phyloP scores from a whole-genome alignment of 805 yeast genomes.

The Suhomyces prunicola region DNA sequence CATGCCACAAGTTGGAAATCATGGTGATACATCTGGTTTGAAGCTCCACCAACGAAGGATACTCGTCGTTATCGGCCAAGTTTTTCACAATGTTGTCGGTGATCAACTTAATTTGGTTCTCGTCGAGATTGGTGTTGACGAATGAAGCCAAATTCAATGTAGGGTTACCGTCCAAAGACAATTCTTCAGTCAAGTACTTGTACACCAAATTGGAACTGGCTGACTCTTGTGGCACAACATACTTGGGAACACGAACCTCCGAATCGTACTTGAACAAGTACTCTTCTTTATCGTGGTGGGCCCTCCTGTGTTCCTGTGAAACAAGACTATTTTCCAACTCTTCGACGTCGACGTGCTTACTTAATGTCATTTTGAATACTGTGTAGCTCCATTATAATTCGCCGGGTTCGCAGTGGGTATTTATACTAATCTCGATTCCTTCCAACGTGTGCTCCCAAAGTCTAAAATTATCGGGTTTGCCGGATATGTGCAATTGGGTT shows the following conservation, averaged over 20 bases:
- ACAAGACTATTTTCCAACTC: conserved; percentile 35
- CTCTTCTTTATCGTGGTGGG: conserved; percentile 24
- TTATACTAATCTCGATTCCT: not conserved
- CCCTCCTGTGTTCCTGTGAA: conserved; percentile 16
- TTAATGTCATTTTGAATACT: conserved; percentile 36
- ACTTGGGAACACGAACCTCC: conserved; percentile 48
- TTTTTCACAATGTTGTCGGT: conserved; percentile 77
- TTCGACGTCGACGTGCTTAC: conserved; percentile 46
- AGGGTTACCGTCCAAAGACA: conserved; percentile 81
- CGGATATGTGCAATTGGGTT: not conserved
- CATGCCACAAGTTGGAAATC: conserved; percentile 77
- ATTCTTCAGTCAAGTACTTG: conserved; percentile 65
- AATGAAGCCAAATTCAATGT: conserved; percentile 83
- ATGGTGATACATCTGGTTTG: conserved; percentile 83
- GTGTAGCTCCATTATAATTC: not conserved
- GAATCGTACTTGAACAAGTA: conserved; percentile 31
- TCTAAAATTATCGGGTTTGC: not conserved
- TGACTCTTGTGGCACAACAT: conserved; percentile 58
- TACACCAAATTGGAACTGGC: conserved; percentile 52
- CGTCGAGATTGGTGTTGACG: conserved; percentile 71
- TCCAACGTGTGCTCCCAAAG: not conserved
- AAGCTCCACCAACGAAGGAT: conserved; percentile 77
- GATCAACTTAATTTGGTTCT: conserved; percentile 45
- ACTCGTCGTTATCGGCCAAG: conserved; percentile 90
- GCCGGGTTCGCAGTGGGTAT: not conserved